phyloP scores from a whole-genome alignment of 1,139 yeast genomes.

The Kodamaea suecica region DNA sequence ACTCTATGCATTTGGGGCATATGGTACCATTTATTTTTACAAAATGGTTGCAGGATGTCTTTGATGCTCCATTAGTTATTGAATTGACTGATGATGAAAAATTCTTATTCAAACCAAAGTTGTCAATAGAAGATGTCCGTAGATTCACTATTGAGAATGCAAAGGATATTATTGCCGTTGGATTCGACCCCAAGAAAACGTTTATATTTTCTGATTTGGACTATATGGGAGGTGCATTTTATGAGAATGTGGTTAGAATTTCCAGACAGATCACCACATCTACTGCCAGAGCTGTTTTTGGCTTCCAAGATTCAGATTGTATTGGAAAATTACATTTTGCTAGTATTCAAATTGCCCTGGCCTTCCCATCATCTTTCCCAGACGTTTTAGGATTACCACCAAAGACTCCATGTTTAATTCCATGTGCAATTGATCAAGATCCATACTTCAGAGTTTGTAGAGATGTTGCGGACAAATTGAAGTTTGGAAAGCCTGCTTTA shows the following conservation, averaged over 20 bases:
- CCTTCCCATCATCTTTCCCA: conserved; percentile 95
- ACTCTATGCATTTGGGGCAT: conserved; percentile 95
- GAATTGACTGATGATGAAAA: conserved; percentile 98
- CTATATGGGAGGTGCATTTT: conserved; percentile 91
- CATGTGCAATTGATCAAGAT: conserved; percentile 99
- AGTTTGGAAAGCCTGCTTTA: conserved; percentile 86
- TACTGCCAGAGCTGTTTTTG: conserved; percentile 96
- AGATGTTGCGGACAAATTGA: conserved; percentile 93
- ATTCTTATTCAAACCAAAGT: conserved; percentile 86
- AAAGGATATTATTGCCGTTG: conserved; percentile 90
- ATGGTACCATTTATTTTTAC: conserved; percentile 95
- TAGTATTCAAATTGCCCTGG: conserved; percentile 91
- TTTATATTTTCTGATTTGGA: conserved; percentile 89
- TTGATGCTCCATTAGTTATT: conserved; percentile 93
- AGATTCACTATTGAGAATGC: conserved; percentile 77
- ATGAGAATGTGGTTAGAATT: conserved; percentile 91
- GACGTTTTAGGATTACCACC: conserved; percentile 81
- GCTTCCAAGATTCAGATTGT: conserved; percentile 91
- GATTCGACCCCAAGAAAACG: conserved; percentile 91
- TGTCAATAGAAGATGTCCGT: conserved; percentile 87
- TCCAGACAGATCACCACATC: conserved; percentile 94
- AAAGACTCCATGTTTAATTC: conserved; percentile 93
- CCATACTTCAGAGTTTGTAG: conserved; percentile 97
- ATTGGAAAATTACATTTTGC: conserved; percentile 96
- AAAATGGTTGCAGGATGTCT: conserved; percentile 97